Base-by-base conservation (phyloP, 2,329 filamentous ascomycete species). In the Venturia pyrina region DNA sequence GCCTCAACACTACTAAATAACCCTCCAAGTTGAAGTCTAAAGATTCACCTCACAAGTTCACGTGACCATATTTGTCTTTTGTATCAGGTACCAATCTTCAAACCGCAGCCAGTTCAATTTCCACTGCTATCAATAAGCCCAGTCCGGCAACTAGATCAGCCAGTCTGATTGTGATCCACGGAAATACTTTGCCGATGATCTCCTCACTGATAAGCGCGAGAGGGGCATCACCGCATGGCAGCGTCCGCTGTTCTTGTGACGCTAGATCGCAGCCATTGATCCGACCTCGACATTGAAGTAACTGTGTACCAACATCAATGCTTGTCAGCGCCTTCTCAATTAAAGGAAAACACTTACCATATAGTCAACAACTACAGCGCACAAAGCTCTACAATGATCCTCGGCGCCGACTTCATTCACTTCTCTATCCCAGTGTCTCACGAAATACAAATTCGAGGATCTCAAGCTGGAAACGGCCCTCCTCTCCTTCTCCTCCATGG, bases 401-500 rank as follows among this genome's bases (percentile, higher is more conserved):
- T 67, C n/a, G 65, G 65, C 65, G 46, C 24, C 46, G 63, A 48
- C 19, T 67, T 67, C 28, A 48, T 53, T 11, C 44, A 65, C 4
- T 80, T 81, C 70, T 66, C 73, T n/a, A 70, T 80, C 66, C 70
- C 70, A n/a, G 77, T 77, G 50, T 70, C 72, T 6, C 75, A 75
- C 0, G 70, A 72, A 50, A 71, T 83, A 40, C 75, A 71, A n/a
- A 83, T 83, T 67, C 74, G 76, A 56, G 81, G 81, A 19, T 70
- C 81, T 50, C 73, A 73, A 61, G 77, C 74, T 69, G 73, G 72
- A 40, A 64, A 71, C 3, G 71, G 73, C 1, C 80, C 78, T 0
- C 76, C 80, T 0, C 75, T 84, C 7, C 74, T 80, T 17, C 74
- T 84, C 8, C 72, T 84, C 7, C 82, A 84, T 65, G 82, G 82